phyloP scores from a whole-genome alignment of 108 stramenopile species.

The Skeletonema costatum region DNA sequence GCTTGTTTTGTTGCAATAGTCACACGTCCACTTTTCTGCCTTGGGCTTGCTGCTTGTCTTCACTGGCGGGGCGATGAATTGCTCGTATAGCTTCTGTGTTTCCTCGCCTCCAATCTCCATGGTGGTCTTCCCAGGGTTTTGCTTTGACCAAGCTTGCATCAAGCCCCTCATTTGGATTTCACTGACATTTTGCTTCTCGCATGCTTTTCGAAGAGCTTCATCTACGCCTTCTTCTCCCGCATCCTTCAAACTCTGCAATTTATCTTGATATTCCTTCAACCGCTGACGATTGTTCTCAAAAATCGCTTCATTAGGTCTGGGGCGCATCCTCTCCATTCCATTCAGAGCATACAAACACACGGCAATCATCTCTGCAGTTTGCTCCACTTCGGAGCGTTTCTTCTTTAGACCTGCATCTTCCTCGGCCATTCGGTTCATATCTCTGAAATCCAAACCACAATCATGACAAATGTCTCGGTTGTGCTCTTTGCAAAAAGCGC shows the following conservation, averaged over 20 bases:
- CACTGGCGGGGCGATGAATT: constrained; percentile 5
- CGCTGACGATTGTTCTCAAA: background rate
- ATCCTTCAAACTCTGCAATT: background rate
- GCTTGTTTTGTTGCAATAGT: constrained; percentile 35
- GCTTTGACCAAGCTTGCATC: constrained; percentile 15
- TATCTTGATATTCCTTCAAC: constrained; percentile 6
- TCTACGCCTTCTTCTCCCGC: background rate
- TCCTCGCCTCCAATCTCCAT: constrained; percentile 37
- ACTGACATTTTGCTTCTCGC: background rate
- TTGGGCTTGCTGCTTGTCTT: background rate
- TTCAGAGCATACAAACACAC: constrained; percentile 4
- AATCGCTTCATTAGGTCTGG: constrained; percentile 9
- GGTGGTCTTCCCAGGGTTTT: constrained; percentile 22
- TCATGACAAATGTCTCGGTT: constrained; percentile 34
- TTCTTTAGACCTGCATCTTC: constrained; percentile 31
- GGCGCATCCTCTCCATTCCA: constrained; percentile 28
- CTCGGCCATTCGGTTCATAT: constrained; percentile 27
- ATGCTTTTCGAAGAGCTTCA: background rate
- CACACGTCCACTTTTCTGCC: constrained; percentile 30
- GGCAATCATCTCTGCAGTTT: constrained; percentile 13
- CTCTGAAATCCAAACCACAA: constrained; percentile 33
- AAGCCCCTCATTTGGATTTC: background rate
- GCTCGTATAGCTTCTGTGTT: constrained; percentile 31
- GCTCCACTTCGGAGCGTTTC: constrained; percentile 19
- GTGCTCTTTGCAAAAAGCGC: constrained; percentile 37